A percentile compares a stretch with the other conserved stretches of the same genome.
These are phyloP conservation scores for Phyllachora maydis DNA, from an alignment of 2,329 filamentous ascomycete genomes.

Conservation along the genomic window DNA sequence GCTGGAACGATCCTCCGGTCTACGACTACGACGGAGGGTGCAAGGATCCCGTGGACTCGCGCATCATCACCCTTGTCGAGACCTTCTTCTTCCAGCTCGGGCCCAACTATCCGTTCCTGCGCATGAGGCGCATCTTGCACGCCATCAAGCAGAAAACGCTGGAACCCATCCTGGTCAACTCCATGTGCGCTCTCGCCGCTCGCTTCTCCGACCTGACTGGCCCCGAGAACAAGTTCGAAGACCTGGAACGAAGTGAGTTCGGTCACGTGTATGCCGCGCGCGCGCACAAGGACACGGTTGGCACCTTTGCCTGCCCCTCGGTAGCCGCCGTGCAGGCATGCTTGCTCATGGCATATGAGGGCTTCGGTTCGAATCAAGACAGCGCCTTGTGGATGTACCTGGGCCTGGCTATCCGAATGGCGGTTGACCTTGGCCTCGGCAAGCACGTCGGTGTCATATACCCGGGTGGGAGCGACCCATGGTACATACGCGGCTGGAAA, in stretches of 20 bases:
- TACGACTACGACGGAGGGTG: conserved; percentile 62
- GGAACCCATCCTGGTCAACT: conserved; percentile 70
- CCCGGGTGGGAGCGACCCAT: conserved; percentile 29
- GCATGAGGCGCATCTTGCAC: conserved; percentile 49
- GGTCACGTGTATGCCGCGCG: conserved; percentile 63
- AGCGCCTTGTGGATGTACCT: conserved; percentile 90
- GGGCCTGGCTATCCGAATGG: conserved; percentile 69
- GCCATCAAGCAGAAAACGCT: conserved; percentile 63
- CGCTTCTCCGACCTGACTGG: conserved; percentile 50
- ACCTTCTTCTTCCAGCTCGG: conserved; percentile 68
- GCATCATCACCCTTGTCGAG: conserved; percentile 59
- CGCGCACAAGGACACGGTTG: conserved; percentile 64
- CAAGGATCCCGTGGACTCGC: conserved; percentile 55
- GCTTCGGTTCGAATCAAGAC: conserved; percentile 74
- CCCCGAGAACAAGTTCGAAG: conserved; percentile 25
- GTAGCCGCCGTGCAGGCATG: conserved; percentile 72
- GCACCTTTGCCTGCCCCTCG: conserved; percentile 65
- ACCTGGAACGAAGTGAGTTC: conserved; percentile 39
- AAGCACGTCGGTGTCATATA: conserved; percentile 56
- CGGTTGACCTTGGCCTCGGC: conserved; percentile 61
- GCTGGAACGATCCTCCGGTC: conserved; percentile 36
- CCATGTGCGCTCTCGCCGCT: conserved; percentile 64
- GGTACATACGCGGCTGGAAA: conserved; percentile 23
- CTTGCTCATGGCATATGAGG: conserved; percentile 67
- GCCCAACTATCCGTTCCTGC: conserved; percentile 71